Evolutionary conservation across 257 asterid species (phyloP).

Genomic region (Jaltomata sinuosa): DNA sequence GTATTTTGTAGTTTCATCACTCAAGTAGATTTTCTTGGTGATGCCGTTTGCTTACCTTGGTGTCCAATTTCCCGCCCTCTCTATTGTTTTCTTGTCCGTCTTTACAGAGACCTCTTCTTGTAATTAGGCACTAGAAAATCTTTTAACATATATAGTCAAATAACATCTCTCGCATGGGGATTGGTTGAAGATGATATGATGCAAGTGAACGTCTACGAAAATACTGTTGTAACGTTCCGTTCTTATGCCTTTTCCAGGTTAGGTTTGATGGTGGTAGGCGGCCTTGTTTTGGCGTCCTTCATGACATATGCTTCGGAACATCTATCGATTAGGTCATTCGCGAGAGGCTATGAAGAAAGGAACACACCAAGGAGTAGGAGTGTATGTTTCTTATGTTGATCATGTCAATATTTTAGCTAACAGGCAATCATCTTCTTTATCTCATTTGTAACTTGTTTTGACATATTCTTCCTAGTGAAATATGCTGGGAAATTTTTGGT

Average conservation of each 20-base stretch:
- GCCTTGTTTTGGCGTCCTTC: conserved; percentile 63
- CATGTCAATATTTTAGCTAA: conserved; percentile 12
- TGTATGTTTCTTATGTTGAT: conserved; percentile 45
- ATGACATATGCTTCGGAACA: conserved; percentile 78
- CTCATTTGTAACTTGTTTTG: background rate
- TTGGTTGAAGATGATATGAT: background rate
- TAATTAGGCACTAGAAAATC: background rate
- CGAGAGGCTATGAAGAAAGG: conserved; percentile 61
- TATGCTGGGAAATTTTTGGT: background rate
- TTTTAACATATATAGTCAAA: background rate
- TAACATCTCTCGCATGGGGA: background rate
- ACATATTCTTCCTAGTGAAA: background rate
- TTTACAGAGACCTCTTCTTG: background rate
- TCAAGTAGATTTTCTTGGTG: background rate
- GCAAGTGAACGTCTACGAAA: background rate
- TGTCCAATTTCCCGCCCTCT: background rate
- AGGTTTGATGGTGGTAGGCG: conserved; percentile 68
- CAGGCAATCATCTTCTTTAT: background rate
- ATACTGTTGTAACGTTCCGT: background rate
- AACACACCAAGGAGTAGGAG: conserved; percentile 46
- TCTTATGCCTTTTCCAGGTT: conserved; percentile 29
- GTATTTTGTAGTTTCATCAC: background rate
- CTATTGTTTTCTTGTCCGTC: background rate
- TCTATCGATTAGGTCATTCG: conserved; percentile 56
- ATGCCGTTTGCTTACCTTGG: background rate